Conservation (phyloP, 1,284 basidiomycete species). For the Tylopilus orsonianus region DNA sequence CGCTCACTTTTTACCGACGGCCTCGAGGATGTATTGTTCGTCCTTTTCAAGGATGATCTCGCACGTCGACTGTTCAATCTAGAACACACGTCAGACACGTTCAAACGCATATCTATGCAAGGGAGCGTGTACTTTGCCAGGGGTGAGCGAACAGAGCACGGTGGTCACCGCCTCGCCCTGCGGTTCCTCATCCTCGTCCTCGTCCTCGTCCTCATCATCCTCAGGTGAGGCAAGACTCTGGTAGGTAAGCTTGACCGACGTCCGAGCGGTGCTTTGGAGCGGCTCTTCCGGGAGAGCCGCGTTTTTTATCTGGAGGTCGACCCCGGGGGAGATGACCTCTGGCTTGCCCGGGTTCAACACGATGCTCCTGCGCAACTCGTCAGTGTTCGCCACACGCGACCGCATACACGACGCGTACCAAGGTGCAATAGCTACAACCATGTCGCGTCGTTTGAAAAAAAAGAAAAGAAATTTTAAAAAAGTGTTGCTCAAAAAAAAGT, state of each 20-base stretch:
- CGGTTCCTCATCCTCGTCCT: slow-evolving; percentile 51
- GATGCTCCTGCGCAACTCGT: slow-evolving; percentile 50
- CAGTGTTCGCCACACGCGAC: not conserved
- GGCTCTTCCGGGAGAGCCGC: slow-evolving; percentile 79
- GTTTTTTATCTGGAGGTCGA: slow-evolving; percentile 83
- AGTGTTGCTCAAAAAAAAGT: too few species aligned
- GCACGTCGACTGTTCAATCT: slow-evolving; percentile 81
- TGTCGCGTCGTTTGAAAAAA: slow-evolving; percentile 31
- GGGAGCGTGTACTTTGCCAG: slow-evolving; percentile 60
- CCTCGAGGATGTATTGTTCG: slow-evolving; percentile 68
- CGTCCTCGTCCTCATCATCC: slow-evolving; percentile 52
- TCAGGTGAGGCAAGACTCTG: slow-evolving; percentile 40
- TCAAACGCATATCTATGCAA: not conserved
- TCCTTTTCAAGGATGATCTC: slow-evolving; percentile 78
- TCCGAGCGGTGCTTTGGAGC: slow-evolving; percentile 61
- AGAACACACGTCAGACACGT: slow-evolving; percentile 11
- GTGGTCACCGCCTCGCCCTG: slow-evolving; percentile 41
- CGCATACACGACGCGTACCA: slow-evolving; percentile 46
- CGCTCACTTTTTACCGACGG: slow-evolving; percentile 81
- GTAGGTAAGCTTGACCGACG: slow-evolving; percentile 81
- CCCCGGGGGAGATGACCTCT: slow-evolving; percentile 59
- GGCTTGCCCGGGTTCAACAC: slow-evolving; percentile 63
- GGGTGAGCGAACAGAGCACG: slow-evolving; percentile 67
- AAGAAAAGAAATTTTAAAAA: too few species aligned
- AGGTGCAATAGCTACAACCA: slow-evolving; percentile 59